phyloP scores from a whole-genome alignment of 2,329 filamentous ascomycete species.

The Penicillium polonicum region DNA sequence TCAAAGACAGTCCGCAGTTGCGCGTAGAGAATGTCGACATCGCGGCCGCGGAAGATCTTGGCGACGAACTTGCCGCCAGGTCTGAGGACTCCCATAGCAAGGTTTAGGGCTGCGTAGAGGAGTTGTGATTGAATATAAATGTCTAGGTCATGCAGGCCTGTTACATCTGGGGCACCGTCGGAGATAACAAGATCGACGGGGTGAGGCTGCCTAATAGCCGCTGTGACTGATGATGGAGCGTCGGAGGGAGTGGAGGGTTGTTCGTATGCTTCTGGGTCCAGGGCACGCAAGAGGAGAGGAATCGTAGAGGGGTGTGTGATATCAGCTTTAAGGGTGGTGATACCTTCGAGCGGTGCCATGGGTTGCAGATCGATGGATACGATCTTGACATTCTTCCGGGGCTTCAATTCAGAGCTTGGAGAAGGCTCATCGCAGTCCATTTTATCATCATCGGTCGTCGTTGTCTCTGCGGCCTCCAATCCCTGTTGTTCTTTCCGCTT shows the following conservation, averaged over 20 bases:
- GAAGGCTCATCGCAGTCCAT: conserved; percentile 26
- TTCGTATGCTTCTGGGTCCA: conserved; percentile 69
- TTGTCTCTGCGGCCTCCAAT: conserved; percentile 22
- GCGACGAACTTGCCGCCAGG: conserved; percentile 95
- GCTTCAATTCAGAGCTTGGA: conserved; percentile 39
- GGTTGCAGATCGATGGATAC: conserved; percentile 95
- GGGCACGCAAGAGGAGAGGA: conserved; percentile 77
- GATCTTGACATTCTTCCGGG: conserved; percentile 78
- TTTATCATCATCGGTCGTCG: conserved; percentile 23
- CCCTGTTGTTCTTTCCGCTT: conserved; percentile 58
- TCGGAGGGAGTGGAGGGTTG: conserved; percentile 34
- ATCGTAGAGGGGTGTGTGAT: conserved; percentile 97
- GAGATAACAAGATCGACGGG: conserved; percentile 92
- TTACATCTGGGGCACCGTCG: conserved; percentile 94
- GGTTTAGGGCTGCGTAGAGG: conserved; percentile 88
- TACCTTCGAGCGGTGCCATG: conserved; percentile 89
- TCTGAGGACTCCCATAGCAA: conserved; percentile 86
- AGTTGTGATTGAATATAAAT: conserved; percentile 97
- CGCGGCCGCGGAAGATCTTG: conserved; percentile 92
- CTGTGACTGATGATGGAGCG: conserved; percentile 16
- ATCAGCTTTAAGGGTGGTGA: conserved; percentile 87
- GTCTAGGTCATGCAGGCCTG: conserved; percentile 92
- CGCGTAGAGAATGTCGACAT: conserved; percentile 92
- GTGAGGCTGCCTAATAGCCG: conserved; percentile 59
- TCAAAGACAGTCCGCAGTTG: conserved; percentile 91